Evolutionary conservation across 202 grass and related monocot genomes (phyloP), one percentile per base, ranked within the genome.

Genomic region (Zoysia matrella): DNA sequence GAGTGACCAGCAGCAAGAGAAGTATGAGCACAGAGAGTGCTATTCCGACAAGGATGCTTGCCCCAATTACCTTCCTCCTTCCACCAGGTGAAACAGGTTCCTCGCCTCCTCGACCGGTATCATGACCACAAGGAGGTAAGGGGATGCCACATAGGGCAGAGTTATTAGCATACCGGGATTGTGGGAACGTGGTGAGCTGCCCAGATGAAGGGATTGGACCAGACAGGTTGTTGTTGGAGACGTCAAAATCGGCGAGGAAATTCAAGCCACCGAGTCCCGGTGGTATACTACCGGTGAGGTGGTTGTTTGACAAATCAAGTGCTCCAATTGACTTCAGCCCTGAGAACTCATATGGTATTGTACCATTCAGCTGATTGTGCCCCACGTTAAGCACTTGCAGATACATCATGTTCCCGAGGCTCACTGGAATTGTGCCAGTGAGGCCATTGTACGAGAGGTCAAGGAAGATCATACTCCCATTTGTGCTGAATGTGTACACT

Each of bases 391-490:
- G 81, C 51, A 99, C 96, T 30, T 89, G 61, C 60, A 99, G 93
- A 43, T 92, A 99, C 14, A 79, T 73, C 96, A 99, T 89, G 67
- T 9, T 85, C 5, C 96, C 96, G 0, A 99, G 55, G 83, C 80
- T 83, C 4, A 22, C 83, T 1, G 96, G 96, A 3, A 99, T 88
- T 1, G 52, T 9, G 6, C 96, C 93, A 0, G 78, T 90, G 60
- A 99, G 78, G 8, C 80, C 75, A 15, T 99, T 99, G 86, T 99
- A 99, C 0, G 96, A 99, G 57, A 99, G 84, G 44, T 99, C 96
- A 2, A 99, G 87, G 80, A 93, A 99, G 84, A 99, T 96, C 93
- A 99, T 94, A 16, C 96, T 99, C 4, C 96, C 96, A 41, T 90
- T 99, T 46, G 11, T 70, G 5, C 0, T 18, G 69, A 99, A 99